A percentile compares a stretch with the other conserved stretches of the same genome.
Conservation (phyloP, 306 rosid species). For the Begonia masoniana region DNA sequence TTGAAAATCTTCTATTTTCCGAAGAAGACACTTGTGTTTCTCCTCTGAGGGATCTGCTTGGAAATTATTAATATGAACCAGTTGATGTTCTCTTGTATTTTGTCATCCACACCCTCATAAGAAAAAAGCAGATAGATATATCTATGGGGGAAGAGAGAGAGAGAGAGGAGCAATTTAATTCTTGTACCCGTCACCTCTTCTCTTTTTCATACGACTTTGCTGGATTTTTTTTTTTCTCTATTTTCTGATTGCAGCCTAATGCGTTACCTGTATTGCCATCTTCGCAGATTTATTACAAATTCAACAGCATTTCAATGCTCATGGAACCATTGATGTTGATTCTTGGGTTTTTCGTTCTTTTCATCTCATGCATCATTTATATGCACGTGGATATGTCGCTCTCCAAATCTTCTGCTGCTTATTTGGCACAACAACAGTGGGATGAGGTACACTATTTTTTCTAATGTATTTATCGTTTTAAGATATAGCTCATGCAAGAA, state of each 20-base stretch:
- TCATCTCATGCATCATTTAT: slow-evolving; percentile 62
- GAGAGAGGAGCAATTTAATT: no score
- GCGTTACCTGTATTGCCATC: neutral
- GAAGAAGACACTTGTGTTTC: no score
- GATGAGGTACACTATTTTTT: slow-evolving; percentile 55
- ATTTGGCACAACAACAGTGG: slow-evolving; percentile 90
- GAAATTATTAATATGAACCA: no score
- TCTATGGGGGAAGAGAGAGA: no score
- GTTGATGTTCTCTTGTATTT: no score
- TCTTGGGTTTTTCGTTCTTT: slow-evolving; percentile 64
- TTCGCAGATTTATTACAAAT: slow-evolving; percentile 89
- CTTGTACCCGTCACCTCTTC: no score
- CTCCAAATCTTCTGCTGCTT: slow-evolving; percentile 86
- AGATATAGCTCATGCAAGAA: neutral
- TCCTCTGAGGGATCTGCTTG: no score
- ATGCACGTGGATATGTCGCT: slow-evolving; percentile 78
- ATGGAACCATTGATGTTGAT: slow-evolving; percentile 90
- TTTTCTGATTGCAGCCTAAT: no score
- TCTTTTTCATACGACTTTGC: neutral
- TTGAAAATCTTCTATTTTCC: no score
- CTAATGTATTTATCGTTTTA: slow-evolving; percentile 4
- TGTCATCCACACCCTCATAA: no score
- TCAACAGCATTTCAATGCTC: slow-evolving; percentile 79
- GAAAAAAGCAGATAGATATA: no score
- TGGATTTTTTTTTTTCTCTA: neutral